phyloP scores from a whole-genome alignment of 805 yeast genomes.

The Candida lessepsii region DNA sequence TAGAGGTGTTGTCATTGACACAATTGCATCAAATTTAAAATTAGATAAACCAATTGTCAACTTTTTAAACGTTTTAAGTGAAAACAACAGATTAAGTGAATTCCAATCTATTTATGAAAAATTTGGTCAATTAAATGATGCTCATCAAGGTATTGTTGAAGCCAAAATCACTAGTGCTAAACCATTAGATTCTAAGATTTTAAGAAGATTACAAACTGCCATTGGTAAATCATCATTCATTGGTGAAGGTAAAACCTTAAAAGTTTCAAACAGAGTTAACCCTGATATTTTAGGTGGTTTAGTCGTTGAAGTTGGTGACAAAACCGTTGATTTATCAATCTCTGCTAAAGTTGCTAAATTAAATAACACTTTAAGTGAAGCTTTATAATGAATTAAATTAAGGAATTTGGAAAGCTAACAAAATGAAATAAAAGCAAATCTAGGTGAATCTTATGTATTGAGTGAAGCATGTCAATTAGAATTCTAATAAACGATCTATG shows the following conservation, averaged over 20 bases:
- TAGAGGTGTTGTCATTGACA: constrained; percentile 66
- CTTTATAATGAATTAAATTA: constrained; percentile 52
- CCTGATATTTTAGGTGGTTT: constrained; percentile 95
- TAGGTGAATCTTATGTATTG: not conserved
- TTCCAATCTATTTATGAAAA: constrained; percentile 64
- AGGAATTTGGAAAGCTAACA: not conserved
- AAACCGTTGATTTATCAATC: constrained; percentile 91
- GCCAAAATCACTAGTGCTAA: constrained; percentile 88
- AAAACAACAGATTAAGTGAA: constrained; percentile 86
- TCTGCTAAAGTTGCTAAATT: constrained; percentile 81
- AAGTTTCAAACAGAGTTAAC: constrained; percentile 77
- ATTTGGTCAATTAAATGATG: constrained; percentile 78
- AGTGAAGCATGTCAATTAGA: not conserved
- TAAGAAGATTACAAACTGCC: constrained; percentile 76
- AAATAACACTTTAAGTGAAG: constrained; percentile 84
- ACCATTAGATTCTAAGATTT: constrained; percentile 76
- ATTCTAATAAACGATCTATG: constrained; percentile 1
- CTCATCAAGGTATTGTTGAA: constrained; percentile 87
- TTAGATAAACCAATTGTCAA: constrained; percentile 74
- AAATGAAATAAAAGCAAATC: no score
- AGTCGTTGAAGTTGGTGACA: constrained; percentile 93
- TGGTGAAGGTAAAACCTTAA: constrained; percentile 82
- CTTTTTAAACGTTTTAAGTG: constrained; percentile 82
- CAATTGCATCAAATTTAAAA: constrained; percentile 47
- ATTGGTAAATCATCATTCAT: constrained; percentile 76